Evolutionary conservation across 225 moss, liverwort and hornwort species (phyloP).

Genomic region (Polytrichum formosum): DNA sequence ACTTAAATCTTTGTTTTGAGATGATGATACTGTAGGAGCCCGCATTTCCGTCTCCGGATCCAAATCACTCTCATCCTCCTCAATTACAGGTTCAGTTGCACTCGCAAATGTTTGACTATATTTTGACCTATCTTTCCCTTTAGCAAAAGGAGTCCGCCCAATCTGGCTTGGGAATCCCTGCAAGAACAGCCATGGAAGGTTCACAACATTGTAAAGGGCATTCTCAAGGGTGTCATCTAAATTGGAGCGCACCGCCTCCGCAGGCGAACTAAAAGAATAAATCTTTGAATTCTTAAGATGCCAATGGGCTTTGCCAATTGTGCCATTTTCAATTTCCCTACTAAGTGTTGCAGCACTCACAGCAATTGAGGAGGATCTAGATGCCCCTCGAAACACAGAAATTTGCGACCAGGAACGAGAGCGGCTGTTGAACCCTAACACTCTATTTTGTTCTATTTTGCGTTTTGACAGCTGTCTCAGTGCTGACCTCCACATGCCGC

Average conservation of each 20-base stretch:
- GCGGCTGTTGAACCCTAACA: conserved; percentile 21
- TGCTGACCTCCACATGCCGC: conserved; percentile 69
- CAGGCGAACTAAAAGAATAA: conserved; percentile 6
- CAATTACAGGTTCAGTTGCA: conserved; percentile 33
- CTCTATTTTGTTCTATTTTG: conserved; percentile 20
- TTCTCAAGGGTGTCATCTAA: conserved; percentile 73
- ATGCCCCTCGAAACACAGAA: conserved; percentile 39
- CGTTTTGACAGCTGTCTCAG: conserved; percentile 47
- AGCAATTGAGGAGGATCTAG: conserved; percentile 37
- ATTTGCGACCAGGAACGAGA: conserved; percentile 37
- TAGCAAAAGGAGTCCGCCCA: conserved; percentile 36
- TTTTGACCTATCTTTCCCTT: conserved; percentile 25
- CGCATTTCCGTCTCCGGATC: conserved; percentile 23
- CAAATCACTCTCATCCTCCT: conserved; percentile 31
- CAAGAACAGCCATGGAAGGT: conserved; percentile 77
- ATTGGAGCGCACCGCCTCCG: conserved; percentile 19
- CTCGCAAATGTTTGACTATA: conserved; percentile 48
- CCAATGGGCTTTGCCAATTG: conserved; percentile 30
- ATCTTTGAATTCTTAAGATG: conserved; percentile 10
- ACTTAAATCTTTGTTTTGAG: background rate
- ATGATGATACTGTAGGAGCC: background rate
- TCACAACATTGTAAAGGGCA: conserved; percentile 71
- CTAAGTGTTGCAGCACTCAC: conserved; percentile 23
- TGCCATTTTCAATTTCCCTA: conserved; percentile 42
- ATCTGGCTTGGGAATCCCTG: conserved; percentile 44